Conservation (phyloP, 352 stramenopile genomes). For the Plasmopara muralis region DNA sequence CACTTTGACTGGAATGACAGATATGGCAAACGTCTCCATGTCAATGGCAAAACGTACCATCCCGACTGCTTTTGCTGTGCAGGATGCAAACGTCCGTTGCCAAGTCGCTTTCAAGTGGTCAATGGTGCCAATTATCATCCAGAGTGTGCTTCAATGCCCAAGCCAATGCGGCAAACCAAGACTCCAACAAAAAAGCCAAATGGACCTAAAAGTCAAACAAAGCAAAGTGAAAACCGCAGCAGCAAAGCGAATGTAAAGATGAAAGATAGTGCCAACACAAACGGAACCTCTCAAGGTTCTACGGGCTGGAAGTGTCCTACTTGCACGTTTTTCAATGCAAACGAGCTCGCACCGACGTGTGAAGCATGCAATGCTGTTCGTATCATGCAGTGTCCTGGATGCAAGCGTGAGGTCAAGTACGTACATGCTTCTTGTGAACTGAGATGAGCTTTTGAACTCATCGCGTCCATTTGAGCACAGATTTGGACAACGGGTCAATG, state of each 20-base stretch:
- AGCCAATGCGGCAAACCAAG: slow-evolving; percentile 10
- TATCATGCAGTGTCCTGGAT: slow-evolving; percentile 24
- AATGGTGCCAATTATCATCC: slow-evolving; percentile 34
- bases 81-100: slow-evolving; percentile 25
- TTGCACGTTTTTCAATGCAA: slow-evolving; percentile 33
- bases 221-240: slow-evolving; percentile 7
- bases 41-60: slow-evolving; percentile 37
- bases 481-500: slow-evolving; percentile 28
- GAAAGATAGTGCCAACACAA: neutral
- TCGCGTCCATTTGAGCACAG: slow-evolving; percentile 7
- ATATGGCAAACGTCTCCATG: slow-evolving; percentile 36
- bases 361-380: slow-evolving; percentile 17
- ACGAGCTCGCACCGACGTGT: slow-evolving; percentile 22
- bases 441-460: neutral
- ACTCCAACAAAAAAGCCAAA: slow-evolving; percentile 10
- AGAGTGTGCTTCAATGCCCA: slow-evolving; percentile 29
- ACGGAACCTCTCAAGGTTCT: slow-evolving; percentile 1
- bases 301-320: slow-evolving; percentile 26
- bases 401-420: slow-evolving; percentile 27
- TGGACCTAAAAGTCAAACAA: neutral
- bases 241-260: slow-evolving; percentile 14
- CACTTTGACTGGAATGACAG: slow-evolving; percentile 6
- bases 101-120: slow-evolving; percentile 36
- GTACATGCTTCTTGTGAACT: slow-evolving; percentile 5
- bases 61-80: slow-evolving; percentile 45